Conservation (phyloP, 2,329 filamentous ascomycete species). For the Stemphylium beticola region DNA sequence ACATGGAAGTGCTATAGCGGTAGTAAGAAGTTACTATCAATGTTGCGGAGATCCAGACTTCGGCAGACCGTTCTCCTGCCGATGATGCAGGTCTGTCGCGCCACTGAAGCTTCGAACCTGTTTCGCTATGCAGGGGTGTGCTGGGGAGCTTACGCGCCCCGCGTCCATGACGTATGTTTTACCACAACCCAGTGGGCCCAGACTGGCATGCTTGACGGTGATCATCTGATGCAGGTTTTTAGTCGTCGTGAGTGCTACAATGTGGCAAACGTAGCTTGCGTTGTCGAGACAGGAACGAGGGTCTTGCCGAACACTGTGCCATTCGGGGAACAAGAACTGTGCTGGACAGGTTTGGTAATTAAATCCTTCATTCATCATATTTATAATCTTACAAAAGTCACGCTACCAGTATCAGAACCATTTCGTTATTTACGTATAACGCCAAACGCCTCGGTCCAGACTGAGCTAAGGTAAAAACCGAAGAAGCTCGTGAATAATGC, state of each 20-base stretch:
- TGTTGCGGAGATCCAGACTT: slow-evolving; percentile 1
- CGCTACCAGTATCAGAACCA: background rate
- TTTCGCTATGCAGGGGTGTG: slow-evolving; percentile 27
- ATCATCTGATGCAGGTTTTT: slow-evolving; percentile 12
- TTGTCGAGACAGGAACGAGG: background rate
- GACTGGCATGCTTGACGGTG: slow-evolving; percentile 9
- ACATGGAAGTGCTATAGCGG: background rate
- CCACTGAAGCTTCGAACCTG: slow-evolving; percentile 33
- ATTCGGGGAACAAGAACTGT: too few relatives aligned
- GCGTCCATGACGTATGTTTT: slow-evolving; percentile 39
- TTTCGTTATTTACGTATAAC: background rate
- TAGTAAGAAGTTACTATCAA: background rate
- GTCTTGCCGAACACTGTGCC: background rate
- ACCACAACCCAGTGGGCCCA: slow-evolving; percentile 14
- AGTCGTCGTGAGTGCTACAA: background rate
- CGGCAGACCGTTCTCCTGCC: slow-evolving; percentile 7
- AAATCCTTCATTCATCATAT: background rate
- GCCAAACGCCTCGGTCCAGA: background rate
- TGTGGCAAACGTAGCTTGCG: background rate
- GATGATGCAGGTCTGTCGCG: slow-evolving; percentile 26
- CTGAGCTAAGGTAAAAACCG: background rate
- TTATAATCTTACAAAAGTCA: slow-evolving; percentile 10
- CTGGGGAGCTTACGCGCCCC: slow-evolving; percentile 16
- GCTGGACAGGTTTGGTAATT: background rate
- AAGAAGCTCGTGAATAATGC: background rate